Base-by-base conservation (phyloP, 331 rosid genomes). In the Spiraea crenata region DNA sequence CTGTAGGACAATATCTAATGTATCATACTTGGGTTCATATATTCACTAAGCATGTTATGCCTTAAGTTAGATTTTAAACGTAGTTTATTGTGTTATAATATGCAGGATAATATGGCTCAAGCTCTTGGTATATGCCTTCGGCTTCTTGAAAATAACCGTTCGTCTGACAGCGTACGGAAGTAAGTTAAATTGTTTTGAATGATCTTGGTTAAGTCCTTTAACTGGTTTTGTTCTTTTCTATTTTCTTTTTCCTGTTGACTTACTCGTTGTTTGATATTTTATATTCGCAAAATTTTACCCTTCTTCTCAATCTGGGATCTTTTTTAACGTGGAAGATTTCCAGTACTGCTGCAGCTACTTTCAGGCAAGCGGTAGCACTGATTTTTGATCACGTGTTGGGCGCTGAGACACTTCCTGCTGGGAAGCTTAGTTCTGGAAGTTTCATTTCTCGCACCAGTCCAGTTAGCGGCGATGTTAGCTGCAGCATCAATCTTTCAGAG, bases 341-440 rank as follows among this genome's bases (percentile, higher is more conserved):
- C 95, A 89, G 97, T 80, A 90, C 97, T 71, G 97, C 98, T 80
- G 98, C 97, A 66, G 98, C 98, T 81, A 89, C 98, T 81, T 93
- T 93, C 83, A 85, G 97, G 85, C 98, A 93, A 85, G 97, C 97
- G 15, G 97, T 90, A 70, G 97, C 98, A 65, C 83, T 90, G 83
- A 87, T 90, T 81, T 93, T 93, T 40, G 97, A 88, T 77, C 86
- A 78, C 39, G 98, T 93, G 69, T 84, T 87, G 74, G 71, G 66
- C 76, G 89, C 89, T 0, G 98, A 93, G 81, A 83, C 97, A 74
- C 98, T 93, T 84, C 97, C 98, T n/a, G 76, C 85, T 3, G 96
- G 92, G 5, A 93, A 90, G 81, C 86, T 78, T 74, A 79, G 87
- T 81, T 82, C 88, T 76, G 97, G 93, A 80, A 77, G 85, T 80